phyloP scores from a whole-genome alignment of 2,329 filamentous ascomycete species.

The Clonostachys solani region DNA sequence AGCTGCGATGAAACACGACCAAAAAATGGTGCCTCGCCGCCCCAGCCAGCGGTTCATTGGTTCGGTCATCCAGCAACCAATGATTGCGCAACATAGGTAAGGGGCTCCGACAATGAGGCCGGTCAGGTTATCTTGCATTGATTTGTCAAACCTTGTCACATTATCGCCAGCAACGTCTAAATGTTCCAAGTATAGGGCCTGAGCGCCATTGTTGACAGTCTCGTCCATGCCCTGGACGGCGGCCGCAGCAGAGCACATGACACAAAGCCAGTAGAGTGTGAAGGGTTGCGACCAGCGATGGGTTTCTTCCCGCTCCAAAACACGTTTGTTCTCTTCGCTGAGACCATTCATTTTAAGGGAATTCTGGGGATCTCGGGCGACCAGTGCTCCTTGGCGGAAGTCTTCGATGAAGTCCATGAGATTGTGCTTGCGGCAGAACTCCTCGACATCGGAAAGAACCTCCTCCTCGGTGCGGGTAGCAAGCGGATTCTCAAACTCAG shows the following conservation, averaged over 20 bases:
- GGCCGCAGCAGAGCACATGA: conserved; percentile 33
- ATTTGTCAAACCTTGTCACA: conserved; percentile 9
- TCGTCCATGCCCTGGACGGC: conserved; percentile 66
- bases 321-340: conserved; percentile 16
- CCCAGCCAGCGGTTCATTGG: conserved; percentile 57
- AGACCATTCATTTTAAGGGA: conserved; percentile 19
- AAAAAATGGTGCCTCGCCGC: conserved; percentile 60
- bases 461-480: conserved; percentile 17
- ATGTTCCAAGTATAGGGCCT: conserved; percentile 30
- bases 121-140: conserved; percentile 31
- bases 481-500: conserved; percentile 22
- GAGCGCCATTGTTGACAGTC: conserved; percentile 60
- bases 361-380: conserved; percentile 32
- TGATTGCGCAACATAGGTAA: conserved; percentile 44
- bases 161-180: conserved; percentile 15
- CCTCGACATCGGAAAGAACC: conserved; percentile 24
- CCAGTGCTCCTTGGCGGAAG: conserved; percentile 47
- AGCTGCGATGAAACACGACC: conserved; percentile 52
- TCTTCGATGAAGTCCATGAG: conserved; percentile 28
- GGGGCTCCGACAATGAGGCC: conserved; percentile 53
- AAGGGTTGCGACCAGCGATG: conserved; percentile 24
- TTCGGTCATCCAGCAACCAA: conserved; percentile 27
- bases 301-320: conserved; percentile 17
- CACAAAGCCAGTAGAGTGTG: conserved; percentile 26
- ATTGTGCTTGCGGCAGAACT: conserved; percentile 26